phyloP scores from a whole-genome alignment of 2,329 filamentous ascomycete species.

The Colletotrichum magnum region DNA sequence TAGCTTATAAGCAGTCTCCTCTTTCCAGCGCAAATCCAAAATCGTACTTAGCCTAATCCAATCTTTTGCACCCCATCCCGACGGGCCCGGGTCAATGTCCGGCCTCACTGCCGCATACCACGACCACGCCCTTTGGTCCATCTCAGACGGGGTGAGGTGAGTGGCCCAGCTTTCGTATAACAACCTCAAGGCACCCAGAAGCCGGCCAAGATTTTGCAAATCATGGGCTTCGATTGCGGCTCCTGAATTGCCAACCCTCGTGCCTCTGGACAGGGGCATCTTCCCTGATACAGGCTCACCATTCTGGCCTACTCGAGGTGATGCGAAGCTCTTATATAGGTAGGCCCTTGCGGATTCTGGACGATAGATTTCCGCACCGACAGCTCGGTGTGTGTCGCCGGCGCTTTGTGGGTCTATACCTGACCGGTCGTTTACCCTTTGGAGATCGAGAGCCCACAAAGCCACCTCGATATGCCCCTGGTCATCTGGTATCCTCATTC shows the following conservation, averaged over 20 bases:
- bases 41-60: constrained; percentile 77
- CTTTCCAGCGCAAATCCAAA: constrained; percentile 67
- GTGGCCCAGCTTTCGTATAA: constrained; percentile 81
- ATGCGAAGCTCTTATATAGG: constrained; percentile 69
- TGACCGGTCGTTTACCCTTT: constrained; percentile 61
- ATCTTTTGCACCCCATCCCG: constrained; percentile 89
- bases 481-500: constrained; percentile 53
- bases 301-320: not conserved
- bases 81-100: constrained; percentile 79
- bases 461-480: constrained; percentile 60
- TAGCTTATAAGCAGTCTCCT: no score
- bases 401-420: constrained; percentile 43
- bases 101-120: constrained; percentile 87
- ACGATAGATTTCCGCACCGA: constrained; percentile 79
- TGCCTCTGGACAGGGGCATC: constrained; percentile 32
- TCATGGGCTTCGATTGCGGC: constrained; percentile 69
- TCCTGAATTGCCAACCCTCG: constrained; percentile 6
- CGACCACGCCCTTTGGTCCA: constrained; percentile 82
- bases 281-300: not conserved
- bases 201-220: constrained; percentile 76
- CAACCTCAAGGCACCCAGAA: constrained; percentile 80
- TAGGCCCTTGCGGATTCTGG: constrained; percentile 77
- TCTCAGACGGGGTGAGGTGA: constrained; percentile 73
- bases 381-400: constrained; percentile 48
- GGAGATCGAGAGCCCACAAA: constrained; percentile 72